Evolutionary conservation across 1,284 basidiomycete genomes (phyloP).

Genomic region (Hypsizygus ulmarius): DNA sequence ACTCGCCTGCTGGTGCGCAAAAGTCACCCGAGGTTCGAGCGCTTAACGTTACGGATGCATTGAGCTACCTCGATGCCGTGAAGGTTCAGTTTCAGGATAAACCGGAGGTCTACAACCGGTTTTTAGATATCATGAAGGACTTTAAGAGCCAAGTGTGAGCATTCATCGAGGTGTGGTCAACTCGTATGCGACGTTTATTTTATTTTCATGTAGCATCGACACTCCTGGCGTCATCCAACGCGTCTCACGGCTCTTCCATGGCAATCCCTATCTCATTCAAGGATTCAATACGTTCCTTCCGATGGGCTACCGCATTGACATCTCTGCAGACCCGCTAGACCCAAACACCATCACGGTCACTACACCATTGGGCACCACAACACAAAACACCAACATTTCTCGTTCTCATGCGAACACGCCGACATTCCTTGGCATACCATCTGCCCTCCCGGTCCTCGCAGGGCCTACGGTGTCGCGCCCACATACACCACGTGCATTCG

Average conservation of each 20-base stretch:
- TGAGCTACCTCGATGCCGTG: slow-evolving; percentile 95
- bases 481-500: slow-evolving; percentile 42
- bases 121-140: slow-evolving; percentile 99
- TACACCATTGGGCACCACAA: slow-evolving; percentile 85
- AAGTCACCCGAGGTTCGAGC: slow-evolving; percentile 42
- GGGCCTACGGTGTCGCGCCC: slow-evolving; percentile 40
- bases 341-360: slow-evolving; percentile 91
- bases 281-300: slow-evolving; percentile 99
- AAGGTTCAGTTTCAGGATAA: slow-evolving; percentile 91
- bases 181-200: slow-evolving; percentile 2
- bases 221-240: slow-evolving; percentile 98
- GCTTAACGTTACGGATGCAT: slow-evolving; percentile 87
- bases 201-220: slow-evolving; percentile 72
- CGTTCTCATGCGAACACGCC: slow-evolving; percentile 23
- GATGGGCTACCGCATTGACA: slow-evolving; percentile 94
- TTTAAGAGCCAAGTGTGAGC: slow-evolving; percentile 93
- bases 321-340: slow-evolving; percentile 73
- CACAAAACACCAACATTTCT: slow-evolving; percentile 49
- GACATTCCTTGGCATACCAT: slow-evolving; percentile 22
- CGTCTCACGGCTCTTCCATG: slow-evolving; percentile 93
- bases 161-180: neutral
- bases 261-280: slow-evolving; percentile 91
- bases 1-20: slow-evolving; percentile 21
- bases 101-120: slow-evolving; percentile 96
- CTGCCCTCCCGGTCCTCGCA: slow-evolving; percentile 24